phyloP scores from a whole-genome alignment of 768 basidiomycete genomes.

The Phallus indusiatus region DNA sequence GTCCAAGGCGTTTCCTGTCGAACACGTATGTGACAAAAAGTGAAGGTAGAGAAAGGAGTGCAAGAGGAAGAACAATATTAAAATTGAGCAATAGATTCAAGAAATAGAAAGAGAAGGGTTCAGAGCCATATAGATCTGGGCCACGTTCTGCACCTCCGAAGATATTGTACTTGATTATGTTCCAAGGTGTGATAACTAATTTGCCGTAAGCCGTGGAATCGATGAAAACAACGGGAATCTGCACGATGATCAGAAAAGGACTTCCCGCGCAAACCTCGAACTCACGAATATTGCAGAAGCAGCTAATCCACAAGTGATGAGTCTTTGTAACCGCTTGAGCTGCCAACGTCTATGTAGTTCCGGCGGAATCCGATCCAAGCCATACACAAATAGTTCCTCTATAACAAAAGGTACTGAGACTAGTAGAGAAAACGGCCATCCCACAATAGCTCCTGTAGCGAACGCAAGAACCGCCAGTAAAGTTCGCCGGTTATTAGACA shows the following conservation, averaged over 20 bases:
- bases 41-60: conserved; percentile 71
- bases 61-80: conserved; percentile 76
- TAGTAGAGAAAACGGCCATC: conserved; percentile 94
- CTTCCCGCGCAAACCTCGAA: conserved; percentile 9
- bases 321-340: conserved; percentile 46
- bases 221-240: conserved; percentile 78
- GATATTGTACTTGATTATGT: conserved; percentile 89
- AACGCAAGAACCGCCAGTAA: conserved; percentile 59
- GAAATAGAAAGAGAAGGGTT: conserved; percentile 80
- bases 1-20: conserved; percentile 70
- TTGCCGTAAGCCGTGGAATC: conserved; percentile 86
- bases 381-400: conserved; percentile 78
- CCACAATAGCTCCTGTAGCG: conserved; percentile 77
- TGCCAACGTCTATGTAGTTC: conserved; percentile 44
- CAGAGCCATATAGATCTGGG: conserved; percentile 89
- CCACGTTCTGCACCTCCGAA: conserved; percentile 73
- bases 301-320: conserved; percentile 42
- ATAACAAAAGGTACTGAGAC: conserved; percentile 82
- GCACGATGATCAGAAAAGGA: conserved; percentile 1
- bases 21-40: conserved; percentile 62
- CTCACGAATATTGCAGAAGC: conserved; percentile 60
- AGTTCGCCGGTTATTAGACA: conserved; percentile 44
- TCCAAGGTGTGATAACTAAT: conserved; percentile 76
- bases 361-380: conserved; percentile 52
- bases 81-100: conserved; percentile 90